Evolutionary conservation across 169 alveolate species (phyloP).

Genomic region (Cryptosporidium meleagridis): DNA sequence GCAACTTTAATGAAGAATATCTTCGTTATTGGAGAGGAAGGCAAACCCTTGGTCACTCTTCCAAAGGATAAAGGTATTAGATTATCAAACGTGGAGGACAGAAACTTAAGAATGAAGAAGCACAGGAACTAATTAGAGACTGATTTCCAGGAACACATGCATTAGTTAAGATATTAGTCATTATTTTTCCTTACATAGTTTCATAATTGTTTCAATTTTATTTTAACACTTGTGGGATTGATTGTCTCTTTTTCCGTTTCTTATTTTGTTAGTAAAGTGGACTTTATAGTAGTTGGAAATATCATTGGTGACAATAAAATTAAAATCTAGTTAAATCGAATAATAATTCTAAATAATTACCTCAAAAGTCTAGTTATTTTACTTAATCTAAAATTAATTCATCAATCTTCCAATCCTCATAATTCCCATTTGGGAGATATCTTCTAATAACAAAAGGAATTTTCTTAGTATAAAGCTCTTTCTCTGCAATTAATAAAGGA

Average conservation of each 20-base stretch:
- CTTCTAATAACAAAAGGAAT: constrained; percentile 98
- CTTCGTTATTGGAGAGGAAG: constrained; percentile 96
- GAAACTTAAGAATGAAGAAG: constrained; percentile 85
- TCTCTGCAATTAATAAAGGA: constrained; percentile 97
- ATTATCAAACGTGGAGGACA: constrained; percentile 90
- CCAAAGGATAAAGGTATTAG: constrained; percentile 95
- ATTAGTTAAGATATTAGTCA: background rate
- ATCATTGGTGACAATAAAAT: background rate
- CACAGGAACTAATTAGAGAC: constrained; percentile 60
- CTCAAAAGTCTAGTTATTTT: background rate
- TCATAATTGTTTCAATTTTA: constrained; percentile 23
- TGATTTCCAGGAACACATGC: constrained; percentile 3
- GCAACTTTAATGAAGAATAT: constrained; percentile 96
- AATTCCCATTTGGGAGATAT: constrained; percentile 98
- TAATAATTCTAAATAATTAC: background rate
- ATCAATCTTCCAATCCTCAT: constrained; percentile 96
- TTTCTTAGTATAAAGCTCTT: constrained; percentile 96
- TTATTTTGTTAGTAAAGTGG: background rate
- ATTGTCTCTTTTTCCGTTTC: constrained; percentile 26
- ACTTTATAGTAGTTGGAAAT: background rate
- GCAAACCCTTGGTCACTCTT: constrained; percentile 92
- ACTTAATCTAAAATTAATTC: constrained; percentile 91
- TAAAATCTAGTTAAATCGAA: background rate
- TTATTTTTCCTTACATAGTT: background rate
- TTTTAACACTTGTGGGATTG: constrained; percentile 16